Conservation (phyloP, 306 rosid species). For the Prunus persica region Prunus_persica_NCBIv2 NC_034009.1:5373001-5373500, state of each 20-base stretch:
- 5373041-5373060: no score
- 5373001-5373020: no score
- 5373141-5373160: background rate
- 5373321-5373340: background rate
- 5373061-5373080: no score
- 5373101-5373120: no score
- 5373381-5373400: background rate
- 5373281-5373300: background rate
- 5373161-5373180: background rate
- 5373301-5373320: constrained; percentile 6
- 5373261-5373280: background rate
- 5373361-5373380: background rate
- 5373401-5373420: background rate
- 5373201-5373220: background rate
- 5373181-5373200: background rate
- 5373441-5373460: constrained; percentile 1
- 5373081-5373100: no score
- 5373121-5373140: no score
- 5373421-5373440: background rate
- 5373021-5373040: no score
- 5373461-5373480: constrained; percentile 19
- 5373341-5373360: background rate
- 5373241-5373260: background rate
- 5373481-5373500: constrained; percentile 24
- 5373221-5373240: background rate